phyloP scores from a whole-genome alignment of 495 filamentous ascomycete genomes.

The Hypoxylon trugodes region DNA sequence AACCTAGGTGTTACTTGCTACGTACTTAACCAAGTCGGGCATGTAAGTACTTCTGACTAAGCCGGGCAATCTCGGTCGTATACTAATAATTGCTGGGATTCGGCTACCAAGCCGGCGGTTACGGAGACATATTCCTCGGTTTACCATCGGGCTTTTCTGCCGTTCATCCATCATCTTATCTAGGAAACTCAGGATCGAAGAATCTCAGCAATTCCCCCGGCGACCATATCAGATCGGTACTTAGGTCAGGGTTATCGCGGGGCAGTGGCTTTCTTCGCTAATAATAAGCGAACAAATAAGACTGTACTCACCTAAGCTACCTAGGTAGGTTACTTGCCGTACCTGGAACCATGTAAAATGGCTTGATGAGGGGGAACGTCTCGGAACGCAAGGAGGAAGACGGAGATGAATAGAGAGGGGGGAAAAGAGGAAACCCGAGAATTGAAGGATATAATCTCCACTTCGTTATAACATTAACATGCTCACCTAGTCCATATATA shows the following conservation, averaged over 20 bases:
- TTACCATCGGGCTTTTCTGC: conserved; percentile 25
- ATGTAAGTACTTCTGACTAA: conserved; percentile 3
- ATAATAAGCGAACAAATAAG: conserved; percentile 34
- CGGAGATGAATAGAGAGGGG: conserved; percentile 4
- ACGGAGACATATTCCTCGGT: conserved; percentile 1
- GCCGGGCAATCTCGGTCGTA: conserved; percentile 20
- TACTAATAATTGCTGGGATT: not conserved
- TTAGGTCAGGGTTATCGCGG: conserved; percentile 28
- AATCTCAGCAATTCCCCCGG: conserved; percentile 19
- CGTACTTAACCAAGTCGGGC: conserved; percentile 1
- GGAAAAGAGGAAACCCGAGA: conserved; percentile 9
- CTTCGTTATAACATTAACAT: conserved; percentile 22
- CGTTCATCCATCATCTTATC: conserved; percentile 16
- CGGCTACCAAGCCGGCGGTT: conserved; percentile 6
- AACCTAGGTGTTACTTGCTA: too few relatives aligned
- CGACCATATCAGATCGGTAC: conserved; percentile 28
- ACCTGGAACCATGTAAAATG: conserved; percentile 26
- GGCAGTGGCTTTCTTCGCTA: conserved; percentile 26
- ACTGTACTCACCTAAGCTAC: too few relatives aligned
- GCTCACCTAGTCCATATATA: conserved; percentile 23
- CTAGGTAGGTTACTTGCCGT: too few relatives aligned
- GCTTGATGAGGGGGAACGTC: conserved; percentile 24
- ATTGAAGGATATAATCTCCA: conserved; percentile 28
- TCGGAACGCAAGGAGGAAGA: conserved; percentile 9
- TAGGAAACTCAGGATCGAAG: conserved; percentile 19